Base-by-base conservation (phyloP, 441 rosid species). In the Adansonia grandidieri region DNA sequence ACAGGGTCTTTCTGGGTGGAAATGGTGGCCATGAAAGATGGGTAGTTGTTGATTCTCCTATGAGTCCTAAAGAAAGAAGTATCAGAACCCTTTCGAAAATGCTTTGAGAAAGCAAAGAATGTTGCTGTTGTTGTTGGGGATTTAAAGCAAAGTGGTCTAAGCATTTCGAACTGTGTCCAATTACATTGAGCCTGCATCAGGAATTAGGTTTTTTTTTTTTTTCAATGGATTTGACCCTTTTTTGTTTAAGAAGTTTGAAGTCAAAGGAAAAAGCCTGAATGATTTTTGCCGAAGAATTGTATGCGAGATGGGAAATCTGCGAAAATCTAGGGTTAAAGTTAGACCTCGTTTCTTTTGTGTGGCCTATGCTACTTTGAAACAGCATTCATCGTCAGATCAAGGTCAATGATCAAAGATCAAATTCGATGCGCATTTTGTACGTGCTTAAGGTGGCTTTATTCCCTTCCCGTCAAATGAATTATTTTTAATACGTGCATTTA, bases 121-220 rank as follows among this genome's bases (percentile, higher is more conserved):
- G 76, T 44, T 50, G 58, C 4, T 51, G 60, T 50, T 53, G 58
- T 19, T 53, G 44, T 11, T 48, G 84, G 57, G 54, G 86, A 80
- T 69, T 77, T 85, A 56, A 82, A 85, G 83, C 48, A 17, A 22
- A 85, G 61, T 6, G 87, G 89, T 19, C 57, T 58, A 0, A 83
- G 87, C 92, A 91, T 85, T 74, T 68, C 74, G 61, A 81, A 9
- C 60, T 69, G 64, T 79, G 97, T 85, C 92, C 88, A 90, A 88
- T 79, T 84, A 60, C 96, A 93, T 67, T 83, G 86, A 75, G 53
- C 50, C 72, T 37, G 86, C 87, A 82, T 84, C 61, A 75, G 72
- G 57, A 56, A 11, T 19, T 17, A 14, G 57, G 17, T 47, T 0
- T 28, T 13, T 37, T 2, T 14, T n/a, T 71, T 19, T 3, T 69